Conservation (phyloP, 495 filamentous ascomycete species). For the Aspergillus sparsus region DNA sequence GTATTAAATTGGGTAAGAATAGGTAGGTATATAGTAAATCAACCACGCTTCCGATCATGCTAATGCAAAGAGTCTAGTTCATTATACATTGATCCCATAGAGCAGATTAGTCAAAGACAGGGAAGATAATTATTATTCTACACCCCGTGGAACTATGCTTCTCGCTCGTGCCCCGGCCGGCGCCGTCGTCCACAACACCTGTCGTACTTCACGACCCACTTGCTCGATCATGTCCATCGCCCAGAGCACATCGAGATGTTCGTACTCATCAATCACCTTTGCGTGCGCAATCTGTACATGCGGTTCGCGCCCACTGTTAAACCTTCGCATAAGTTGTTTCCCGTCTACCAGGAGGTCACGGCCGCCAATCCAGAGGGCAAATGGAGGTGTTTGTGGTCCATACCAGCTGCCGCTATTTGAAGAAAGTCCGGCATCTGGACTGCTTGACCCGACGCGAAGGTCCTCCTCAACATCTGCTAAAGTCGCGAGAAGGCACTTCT, state of each 20-base stretch:
- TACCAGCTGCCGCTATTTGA: conserved; percentile 72
- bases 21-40: no score
- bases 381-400: conserved; percentile 72
- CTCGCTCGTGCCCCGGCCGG: conserved; percentile 52
- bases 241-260: conserved; percentile 96
- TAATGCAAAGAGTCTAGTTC: neutral
- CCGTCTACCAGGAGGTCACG: conserved; percentile 86
- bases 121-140: conserved; percentile 15
- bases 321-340: conserved; percentile 66
- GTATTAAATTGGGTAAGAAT: no score
- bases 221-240: conserved; percentile 86
- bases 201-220: conserved; percentile 77
- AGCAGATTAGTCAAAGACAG: neutral
- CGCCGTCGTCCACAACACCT: conserved; percentile 79
- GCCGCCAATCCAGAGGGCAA: conserved; percentile 88
- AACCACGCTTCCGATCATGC: no score
- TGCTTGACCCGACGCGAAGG: conserved; percentile 9
- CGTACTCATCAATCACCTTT: conserved; percentile 86
- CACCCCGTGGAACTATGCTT: conserved; percentile 63
- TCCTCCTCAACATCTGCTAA: conserved; percentile 65
- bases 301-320: conserved; percentile 78
- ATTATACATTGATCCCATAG: neutral
- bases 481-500: conserved; percentile 87
- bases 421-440: conserved; percentile 23
- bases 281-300: conserved; percentile 76